Evolutionary conservation across 176 grass and related monocot genomes (phyloP).

Genomic region (Oryza australiensis): DNA sequence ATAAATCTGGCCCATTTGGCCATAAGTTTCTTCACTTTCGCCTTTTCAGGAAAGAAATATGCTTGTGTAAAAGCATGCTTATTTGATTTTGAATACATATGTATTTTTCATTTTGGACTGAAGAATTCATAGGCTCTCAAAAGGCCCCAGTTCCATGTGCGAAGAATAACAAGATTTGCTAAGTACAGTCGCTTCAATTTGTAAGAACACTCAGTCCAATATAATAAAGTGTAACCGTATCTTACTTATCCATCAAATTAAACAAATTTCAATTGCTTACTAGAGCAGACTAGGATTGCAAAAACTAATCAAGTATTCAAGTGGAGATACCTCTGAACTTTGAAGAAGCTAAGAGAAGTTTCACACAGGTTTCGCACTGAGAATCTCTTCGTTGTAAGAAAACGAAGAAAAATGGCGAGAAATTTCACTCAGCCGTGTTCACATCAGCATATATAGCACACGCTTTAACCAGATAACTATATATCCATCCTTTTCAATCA

Average conservation of each 20-base stretch:
- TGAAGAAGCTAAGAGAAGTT: neutral
- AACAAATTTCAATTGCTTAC: neutral
- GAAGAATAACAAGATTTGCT: neutral
- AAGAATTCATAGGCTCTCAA: neutral
- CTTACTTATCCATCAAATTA: neutral
- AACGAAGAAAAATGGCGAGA: neutral
- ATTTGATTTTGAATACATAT: neutral
- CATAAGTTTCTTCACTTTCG: neutral
- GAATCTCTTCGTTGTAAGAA: neutral
- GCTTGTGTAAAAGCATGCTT: neutral
- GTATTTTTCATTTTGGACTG: neutral
- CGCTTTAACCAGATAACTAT: too few relatives aligned
- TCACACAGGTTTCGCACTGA: neutral
- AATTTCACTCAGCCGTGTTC: neutral
- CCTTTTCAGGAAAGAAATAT: neutral
- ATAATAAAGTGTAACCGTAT: neutral
- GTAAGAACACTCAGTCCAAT: neutral
- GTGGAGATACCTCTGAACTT: neutral
- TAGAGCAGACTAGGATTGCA: neutral
- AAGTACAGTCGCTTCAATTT: neutral
- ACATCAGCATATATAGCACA: neutral
- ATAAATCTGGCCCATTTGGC: neutral
- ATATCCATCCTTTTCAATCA: neutral
- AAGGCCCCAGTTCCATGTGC: neutral
- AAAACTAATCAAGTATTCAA: neutral